Percentiles rank a stretch among this genome's conserved stretches.
Evolutionary conservation across 164 flowering plant species (phyloP).

Genomic region (Euptelea pleiosperma): DNA sequence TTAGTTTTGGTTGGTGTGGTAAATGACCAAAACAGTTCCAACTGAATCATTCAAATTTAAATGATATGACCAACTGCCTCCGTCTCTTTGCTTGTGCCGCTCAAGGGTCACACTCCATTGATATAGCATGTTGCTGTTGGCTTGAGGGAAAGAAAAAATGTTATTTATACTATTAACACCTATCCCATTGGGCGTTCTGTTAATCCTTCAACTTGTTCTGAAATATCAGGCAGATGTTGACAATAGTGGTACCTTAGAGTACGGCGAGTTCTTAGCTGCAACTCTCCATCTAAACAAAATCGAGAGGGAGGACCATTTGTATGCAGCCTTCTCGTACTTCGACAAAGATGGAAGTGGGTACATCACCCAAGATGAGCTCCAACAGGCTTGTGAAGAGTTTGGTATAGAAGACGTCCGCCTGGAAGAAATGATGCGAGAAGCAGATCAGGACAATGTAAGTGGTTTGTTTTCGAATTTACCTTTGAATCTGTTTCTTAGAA

Average conservation of each 20-base stretch:
- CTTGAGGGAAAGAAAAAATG: too few species aligned
- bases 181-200: too few species aligned
- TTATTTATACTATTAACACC: too few species aligned
- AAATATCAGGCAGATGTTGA: constrained; percentile 19
- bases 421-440: constrained; percentile 17
- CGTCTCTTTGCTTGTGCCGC: too few species aligned
- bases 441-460: constrained; percentile 22
- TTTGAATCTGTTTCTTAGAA: too few species aligned
- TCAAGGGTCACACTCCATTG: too few species aligned
- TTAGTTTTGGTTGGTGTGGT: too few species aligned
- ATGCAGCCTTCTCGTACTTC: constrained; percentile 21
- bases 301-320: constrained; percentile 21
- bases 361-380: constrained; percentile 24
- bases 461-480: background rate
- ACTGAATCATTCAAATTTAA: too few species aligned
- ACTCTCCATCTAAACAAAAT: constrained; percentile 24
- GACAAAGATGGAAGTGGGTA: constrained; percentile 26
- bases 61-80: too few species aligned
- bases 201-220: too few species aligned
- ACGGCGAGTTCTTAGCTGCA: constrained; percentile 22
- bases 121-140: too few species aligned
- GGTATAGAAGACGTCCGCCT: constrained; percentile 12
- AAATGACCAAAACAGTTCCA: too few species aligned
- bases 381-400: constrained; percentile 22
- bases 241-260: constrained; percentile 23